Evolutionary conservation across 768 basidiomycete species (phyloP).

Genomic region (Mycena crocata): DNA sequence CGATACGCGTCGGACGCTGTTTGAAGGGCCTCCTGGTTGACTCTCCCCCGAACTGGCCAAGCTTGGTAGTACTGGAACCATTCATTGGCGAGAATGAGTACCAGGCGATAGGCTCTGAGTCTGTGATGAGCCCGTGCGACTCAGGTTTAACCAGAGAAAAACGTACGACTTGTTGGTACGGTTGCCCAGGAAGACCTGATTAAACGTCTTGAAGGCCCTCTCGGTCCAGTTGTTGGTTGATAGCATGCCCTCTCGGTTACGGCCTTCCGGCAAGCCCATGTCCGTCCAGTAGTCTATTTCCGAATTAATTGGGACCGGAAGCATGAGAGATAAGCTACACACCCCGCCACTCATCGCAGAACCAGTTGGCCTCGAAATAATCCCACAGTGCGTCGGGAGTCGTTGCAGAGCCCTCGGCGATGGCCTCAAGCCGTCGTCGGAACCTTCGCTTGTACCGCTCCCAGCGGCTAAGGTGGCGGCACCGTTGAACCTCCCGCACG

Average conservation of each 20-base stretch:
- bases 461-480: neutral
- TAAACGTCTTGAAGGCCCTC: constrained; percentile 20
- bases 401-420: neutral
- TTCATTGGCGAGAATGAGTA: too few relatives aligned
- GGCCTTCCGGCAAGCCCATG: constrained; percentile 16
- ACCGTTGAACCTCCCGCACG: constrained; percentile 20
- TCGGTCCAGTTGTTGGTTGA: constrained; percentile 29
- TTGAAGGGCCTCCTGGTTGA: too few relatives aligned
- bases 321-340: neutral
- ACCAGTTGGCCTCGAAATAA: constrained; percentile 28
- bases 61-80: too few relatives aligned
- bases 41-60: too few relatives aligned
- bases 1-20: too few relatives aligned
- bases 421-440: neutral
- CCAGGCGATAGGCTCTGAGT: too few relatives aligned
- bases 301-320: neutral
- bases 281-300: constrained; percentile 17
- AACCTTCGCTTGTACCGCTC: neutral
- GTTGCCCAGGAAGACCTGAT: constrained; percentile 22
- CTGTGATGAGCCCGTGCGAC: too few relatives aligned
- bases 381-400: neutral
- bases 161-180: constrained; percentile 16
- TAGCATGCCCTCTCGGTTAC: constrained; percentile 14
- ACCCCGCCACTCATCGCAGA: constrained; percentile 23
- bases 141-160: too few relatives aligned